Evolutionary conservation across 2,329 filamentous ascomycete genomes (phyloP), one percentile per base, ranked within the genome.

Genomic region (Epichloe elymi): DNA sequence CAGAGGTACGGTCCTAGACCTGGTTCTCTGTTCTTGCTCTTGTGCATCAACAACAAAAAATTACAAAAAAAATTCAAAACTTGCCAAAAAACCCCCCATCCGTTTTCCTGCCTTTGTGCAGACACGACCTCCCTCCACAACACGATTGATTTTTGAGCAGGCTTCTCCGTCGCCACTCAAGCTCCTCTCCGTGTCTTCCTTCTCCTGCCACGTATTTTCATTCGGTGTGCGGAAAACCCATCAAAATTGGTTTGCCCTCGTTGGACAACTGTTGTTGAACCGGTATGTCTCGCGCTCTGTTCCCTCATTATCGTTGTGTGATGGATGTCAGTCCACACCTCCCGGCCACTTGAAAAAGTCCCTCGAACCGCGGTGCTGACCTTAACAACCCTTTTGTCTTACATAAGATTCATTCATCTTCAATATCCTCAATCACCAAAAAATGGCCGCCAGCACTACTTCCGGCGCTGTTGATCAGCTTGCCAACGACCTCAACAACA

Each of bases 381-480:
- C n/a, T 30, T 17, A 2, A n/a, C 11, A 20, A 33, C 33, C 15
- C 23, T 17, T n/a, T 26, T 36, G 35, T 43, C 20, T 20, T 15
- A 14, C 2, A 17, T 35, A 45, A 51, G 42, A 26, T 50, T 10
- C n/a, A 44, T 49, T 42, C 35, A 53, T 55, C 50, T 55, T 47
- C 51, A 51, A 40, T 35, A 36, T 46, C 43, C 39, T 42, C 50
- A 55, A 53, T 56, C 14, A 54, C 53, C 58, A 55, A 76, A 71
- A 71, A 70, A 85, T 85, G 79, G 75, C 79, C 71, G 73, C 76
- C 66, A 70, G 77, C 70, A 70, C 74, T 67, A 66, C 74, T 60
- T 66, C 74, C 63, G 71, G 72, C 70, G 78, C 79, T 80, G 80
- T 84, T 75, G 85, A 86, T 63, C 86, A 88, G 83, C 85, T 89